Conservation (phyloP, 768 basidiomycete genomes). For the Leccinum incarnatum region DNA sequence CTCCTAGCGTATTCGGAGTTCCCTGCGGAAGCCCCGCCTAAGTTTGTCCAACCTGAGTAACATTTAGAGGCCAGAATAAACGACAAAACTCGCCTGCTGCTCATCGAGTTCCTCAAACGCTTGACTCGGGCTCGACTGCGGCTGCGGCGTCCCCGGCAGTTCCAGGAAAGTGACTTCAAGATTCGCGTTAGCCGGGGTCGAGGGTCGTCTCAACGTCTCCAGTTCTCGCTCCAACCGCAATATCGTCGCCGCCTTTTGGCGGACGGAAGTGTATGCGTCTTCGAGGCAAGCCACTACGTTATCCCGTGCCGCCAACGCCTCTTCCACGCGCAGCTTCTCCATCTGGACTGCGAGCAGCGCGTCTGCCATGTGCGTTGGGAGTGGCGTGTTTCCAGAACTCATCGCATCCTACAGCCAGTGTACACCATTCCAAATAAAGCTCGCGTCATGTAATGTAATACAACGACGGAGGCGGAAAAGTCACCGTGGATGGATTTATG, state of each 20-base stretch:
- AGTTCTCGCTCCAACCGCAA: slow-evolving; percentile 45
- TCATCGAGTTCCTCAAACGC: neutral
- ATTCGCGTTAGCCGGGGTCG: slow-evolving; percentile 20
- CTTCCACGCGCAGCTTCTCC: slow-evolving; percentile 50
- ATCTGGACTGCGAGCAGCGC: slow-evolving; percentile 54
- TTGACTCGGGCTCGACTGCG: neutral
- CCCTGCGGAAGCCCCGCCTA: neutral
- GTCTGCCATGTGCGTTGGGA: slow-evolving; percentile 33
- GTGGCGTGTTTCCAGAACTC: neutral
- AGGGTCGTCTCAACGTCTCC: slow-evolving; percentile 24
- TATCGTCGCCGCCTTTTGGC: slow-evolving; percentile 56
- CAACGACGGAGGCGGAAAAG: neutral
- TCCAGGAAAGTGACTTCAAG: neutral
- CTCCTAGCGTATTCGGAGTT: neutral
- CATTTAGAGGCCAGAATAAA: neutral
- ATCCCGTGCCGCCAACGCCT: slow-evolving; percentile 64
- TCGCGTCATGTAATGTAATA: slow-evolving; percentile 1
- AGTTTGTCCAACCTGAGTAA: neutral
- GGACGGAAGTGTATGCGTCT: slow-evolving; percentile 57
- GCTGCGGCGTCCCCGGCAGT: slow-evolving; percentile 1
- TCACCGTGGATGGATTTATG: slow-evolving; percentile 14
- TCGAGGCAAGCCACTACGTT: slow-evolving; percentile 54
- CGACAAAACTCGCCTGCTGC: slow-evolving; percentile 1
- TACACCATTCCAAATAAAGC: neutral
- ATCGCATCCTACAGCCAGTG: slow-evolving; percentile 12